Conservation (phyloP, 2,329 filamentous ascomycete genomes). For the Curvularia eragrostidis region DNA sequence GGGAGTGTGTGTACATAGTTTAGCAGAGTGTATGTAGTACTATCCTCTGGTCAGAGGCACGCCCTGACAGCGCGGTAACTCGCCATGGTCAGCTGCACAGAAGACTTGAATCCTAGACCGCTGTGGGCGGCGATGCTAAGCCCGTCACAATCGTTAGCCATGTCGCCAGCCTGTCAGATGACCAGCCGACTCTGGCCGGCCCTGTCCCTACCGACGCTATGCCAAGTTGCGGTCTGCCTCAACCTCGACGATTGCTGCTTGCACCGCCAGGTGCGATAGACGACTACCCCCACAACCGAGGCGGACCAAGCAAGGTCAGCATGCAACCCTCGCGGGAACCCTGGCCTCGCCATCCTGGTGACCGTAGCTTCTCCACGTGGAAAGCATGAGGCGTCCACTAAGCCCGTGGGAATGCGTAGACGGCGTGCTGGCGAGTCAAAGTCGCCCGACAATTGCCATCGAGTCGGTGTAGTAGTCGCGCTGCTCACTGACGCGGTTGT, state of each 20-base stretch:
- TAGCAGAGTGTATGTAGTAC: no score
- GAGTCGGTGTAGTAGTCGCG: slow-evolving; percentile 31
- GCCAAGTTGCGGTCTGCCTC: slow-evolving; percentile 31
- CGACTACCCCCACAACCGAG: slow-evolving; percentile 23
- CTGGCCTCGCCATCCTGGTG: slow-evolving; percentile 13
- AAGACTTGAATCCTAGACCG: slow-evolving; percentile 22
- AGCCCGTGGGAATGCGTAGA: slow-evolving; percentile 8
- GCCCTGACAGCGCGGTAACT: slow-evolving; percentile 13
- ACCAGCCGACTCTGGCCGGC: slow-evolving; percentile 31
- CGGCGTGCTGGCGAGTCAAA: slow-evolving; percentile 19
- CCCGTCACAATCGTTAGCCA: slow-evolving; percentile 13
- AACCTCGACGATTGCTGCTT: slow-evolving; percentile 18
- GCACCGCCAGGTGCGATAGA: slow-evolving; percentile 17
- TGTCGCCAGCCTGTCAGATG: slow-evolving; percentile 17
- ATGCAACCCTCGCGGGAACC: slow-evolving; percentile 20
- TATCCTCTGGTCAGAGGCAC: slow-evolving; percentile 6
- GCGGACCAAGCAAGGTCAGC: slow-evolving; percentile 16
- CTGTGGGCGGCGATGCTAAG: slow-evolving; percentile 19
- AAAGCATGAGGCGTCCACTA: slow-evolving; percentile 21
- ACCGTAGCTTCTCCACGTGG: slow-evolving; percentile 26
- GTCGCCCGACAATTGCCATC: slow-evolving; percentile 19
- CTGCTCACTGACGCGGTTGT: slow-evolving; percentile 19
- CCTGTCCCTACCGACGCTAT: slow-evolving; percentile 24
- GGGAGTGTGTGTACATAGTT: slow-evolving; percentile 17
- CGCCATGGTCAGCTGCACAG: slow-evolving; percentile 27